phyloP scores from a whole-genome alignment of 108 stramenopile genomes.

The Nitzschia palea region DNA sequence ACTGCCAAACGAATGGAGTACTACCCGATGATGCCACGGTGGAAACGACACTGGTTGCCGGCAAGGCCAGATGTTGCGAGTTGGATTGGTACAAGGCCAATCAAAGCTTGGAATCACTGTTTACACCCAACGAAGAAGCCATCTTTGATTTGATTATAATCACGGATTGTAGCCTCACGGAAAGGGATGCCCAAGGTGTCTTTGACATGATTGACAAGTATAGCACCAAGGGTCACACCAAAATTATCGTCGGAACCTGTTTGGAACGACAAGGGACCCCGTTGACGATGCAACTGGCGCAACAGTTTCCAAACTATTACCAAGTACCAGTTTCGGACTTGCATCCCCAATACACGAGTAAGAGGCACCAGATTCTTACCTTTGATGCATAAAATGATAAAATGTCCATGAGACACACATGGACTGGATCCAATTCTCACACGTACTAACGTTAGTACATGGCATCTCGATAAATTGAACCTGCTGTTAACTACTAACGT shows the following conservation, averaged over 20 bases:
- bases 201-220: constrained; percentile 21
- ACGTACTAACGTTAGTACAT: no score
- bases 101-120: constrained; percentile 10
- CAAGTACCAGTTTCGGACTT: not conserved
- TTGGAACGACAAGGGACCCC: constrained; percentile 27
- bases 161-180: constrained; percentile 18
- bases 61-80: constrained; percentile 22
- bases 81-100: constrained; percentile 22
- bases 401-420: no score
- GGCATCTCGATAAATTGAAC: no score
- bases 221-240: constrained; percentile 22
- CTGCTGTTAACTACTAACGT: no score
- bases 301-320: not conserved
- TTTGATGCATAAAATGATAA: not conserved
- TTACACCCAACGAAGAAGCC: constrained; percentile 1
- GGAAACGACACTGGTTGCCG: not conserved
- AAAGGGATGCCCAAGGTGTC: constrained; percentile 3
- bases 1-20: constrained; percentile 7
- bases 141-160: constrained; percentile 26
- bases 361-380: constrained; percentile 1
- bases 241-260: constrained; percentile 13
- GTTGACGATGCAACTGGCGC: not conserved
- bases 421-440: no score
- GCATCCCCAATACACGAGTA: constrained; percentile 3
- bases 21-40: not conserved